These are phyloP conservation scores for Arthrinium puccinioides DNA, from an alignment of 2,329 filamentous ascomycete species.

Conservation along the genomic window DNA sequence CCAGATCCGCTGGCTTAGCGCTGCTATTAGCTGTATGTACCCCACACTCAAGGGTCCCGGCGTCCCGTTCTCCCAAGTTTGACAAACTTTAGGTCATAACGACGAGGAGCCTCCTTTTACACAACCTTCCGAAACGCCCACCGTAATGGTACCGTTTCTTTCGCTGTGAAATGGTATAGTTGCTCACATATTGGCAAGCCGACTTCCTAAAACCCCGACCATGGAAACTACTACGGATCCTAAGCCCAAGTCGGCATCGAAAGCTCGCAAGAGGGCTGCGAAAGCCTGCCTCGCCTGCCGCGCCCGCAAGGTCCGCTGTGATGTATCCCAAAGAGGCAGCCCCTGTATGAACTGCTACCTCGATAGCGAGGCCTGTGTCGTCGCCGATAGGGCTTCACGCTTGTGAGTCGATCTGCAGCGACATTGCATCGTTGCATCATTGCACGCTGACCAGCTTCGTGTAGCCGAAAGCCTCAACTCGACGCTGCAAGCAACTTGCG, in stretches of 20 bases:
- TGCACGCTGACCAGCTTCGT: neutral
- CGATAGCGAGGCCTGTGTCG: conserved; percentile 37
- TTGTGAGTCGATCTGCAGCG: conserved; percentile 25
- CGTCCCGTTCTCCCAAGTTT: too few species aligned
- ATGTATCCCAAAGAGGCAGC: conserved; percentile 38
- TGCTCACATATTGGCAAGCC: neutral
- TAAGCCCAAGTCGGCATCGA: conserved; percentile 23
- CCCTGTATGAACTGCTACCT: conserved; percentile 47
- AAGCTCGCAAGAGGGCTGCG: conserved; percentile 37
- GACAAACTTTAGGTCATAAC: too few species aligned
- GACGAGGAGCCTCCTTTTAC: too few species aligned
- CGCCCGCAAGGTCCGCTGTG: conserved; percentile 43
- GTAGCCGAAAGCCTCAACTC: conserved; percentile 2
- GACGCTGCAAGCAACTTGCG: neutral
- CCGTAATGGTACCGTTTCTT: too few species aligned
- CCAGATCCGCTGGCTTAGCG: too few species aligned
- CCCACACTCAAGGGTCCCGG: too few species aligned
- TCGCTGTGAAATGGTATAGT: too few species aligned
- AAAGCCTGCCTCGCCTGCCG: conserved; percentile 45
- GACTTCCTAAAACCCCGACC: neutral
- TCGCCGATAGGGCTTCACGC: conserved; percentile 30
- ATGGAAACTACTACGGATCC: neutral
- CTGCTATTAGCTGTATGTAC: too few species aligned
- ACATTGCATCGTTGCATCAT: too few species aligned
- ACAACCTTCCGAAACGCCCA: too few species aligned